Base-by-base conservation (phyloP, 2,329 filamentous ascomycete genomes). In the Knoxdaviesia capensis region DNA sequence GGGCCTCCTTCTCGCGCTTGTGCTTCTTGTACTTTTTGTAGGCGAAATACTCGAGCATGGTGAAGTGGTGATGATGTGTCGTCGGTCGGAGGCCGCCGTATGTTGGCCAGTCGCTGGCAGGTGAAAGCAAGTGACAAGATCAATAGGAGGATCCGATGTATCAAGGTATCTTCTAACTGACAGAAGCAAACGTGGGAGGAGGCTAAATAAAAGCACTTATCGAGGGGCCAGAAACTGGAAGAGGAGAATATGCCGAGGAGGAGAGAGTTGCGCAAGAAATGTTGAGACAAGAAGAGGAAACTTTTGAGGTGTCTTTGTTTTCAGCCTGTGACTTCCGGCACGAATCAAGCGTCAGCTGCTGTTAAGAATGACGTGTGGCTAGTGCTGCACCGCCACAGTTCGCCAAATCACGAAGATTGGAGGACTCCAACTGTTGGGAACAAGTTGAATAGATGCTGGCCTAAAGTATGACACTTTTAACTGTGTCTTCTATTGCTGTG, bases 11-110 rank as follows among this genome's bases (percentile, higher is more conserved):
- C 45, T 72, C 63, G 2, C 60, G 65, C 50, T 62, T 65, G 53
- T 69, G 59, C 56, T 77, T 74, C 59, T 76, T 77, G 52, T 66
- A 59, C 54, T 76, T 78, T 54, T 71, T 77, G 60, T 68, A 70
- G 34, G 64, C 59, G 48, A 78, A 69, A 55, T 73, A 77, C 55
- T 78, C 72, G 46, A 78, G 53, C 75, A 79, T 79, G 40, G 48
- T 60, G 52, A 30, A 9, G 35, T 31, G 7, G 10, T 5, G 34
- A 6, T 7, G 20, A 20, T 20, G 20, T 3, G 20, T 20, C 20
- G 20, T 20, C 20, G 20, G 20, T 20, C 20, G 20, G 20, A 20
- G 20, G 20, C 20, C 20, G 20, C 20, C 20, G 31, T 7, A 33
- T 6, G 29, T 9, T 11, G 7, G 29, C 5, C 7, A 30, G 7